phyloP scores from a whole-genome alignment of 495 filamentous ascomycete genomes.

The Mytilinidion resinicola region DNA sequence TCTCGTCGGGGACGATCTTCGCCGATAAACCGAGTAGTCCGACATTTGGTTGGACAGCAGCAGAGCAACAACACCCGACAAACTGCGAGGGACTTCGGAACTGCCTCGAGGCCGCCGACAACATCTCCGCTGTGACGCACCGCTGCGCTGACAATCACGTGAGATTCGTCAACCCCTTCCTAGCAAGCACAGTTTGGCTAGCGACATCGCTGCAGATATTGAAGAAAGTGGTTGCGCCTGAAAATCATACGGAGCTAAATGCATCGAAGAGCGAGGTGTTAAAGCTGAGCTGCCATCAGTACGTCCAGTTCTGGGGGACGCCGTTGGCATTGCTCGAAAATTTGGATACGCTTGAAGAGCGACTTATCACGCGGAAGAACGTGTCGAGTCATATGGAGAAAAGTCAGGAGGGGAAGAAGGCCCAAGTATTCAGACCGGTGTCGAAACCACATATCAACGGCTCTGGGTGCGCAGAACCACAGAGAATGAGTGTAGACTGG shows the following conservation, averaged over 20 bases:
- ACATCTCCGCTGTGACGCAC: slow-evolving; percentile 26
- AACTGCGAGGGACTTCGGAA: slow-evolving; percentile 2
- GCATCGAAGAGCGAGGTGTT: slow-evolving; percentile 24
- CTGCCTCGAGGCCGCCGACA: slow-evolving; percentile 28
- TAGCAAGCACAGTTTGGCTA: slow-evolving; percentile 34
- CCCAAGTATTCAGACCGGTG: not conserved
- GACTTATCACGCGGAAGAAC: not conserved
- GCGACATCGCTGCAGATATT: slow-evolving; percentile 30
- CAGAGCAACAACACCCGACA: not conserved
- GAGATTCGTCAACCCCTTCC: slow-evolving; percentile 31
- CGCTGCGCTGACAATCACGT: slow-evolving; percentile 23
- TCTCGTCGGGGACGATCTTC: not conserved
- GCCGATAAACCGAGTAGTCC: not conserved
- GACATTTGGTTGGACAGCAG: not conserved
- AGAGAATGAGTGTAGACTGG: not conserved
- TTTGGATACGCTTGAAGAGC: slow-evolving; percentile 12
- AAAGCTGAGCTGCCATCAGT: slow-evolving; percentile 10
- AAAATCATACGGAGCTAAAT: not conserved
- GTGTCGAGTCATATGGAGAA: not conserved
- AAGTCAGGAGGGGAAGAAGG: not conserved
- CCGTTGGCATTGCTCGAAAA: slow-evolving; percentile 9
- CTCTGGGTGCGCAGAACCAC: not conserved
- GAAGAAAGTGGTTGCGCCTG: not conserved
- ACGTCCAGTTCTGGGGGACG: slow-evolving; percentile 15
- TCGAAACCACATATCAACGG: not conserved